Evolutionary conservation across 805 yeast species (phyloP).

Genomic region (Kuraishia ogatae): DNA sequence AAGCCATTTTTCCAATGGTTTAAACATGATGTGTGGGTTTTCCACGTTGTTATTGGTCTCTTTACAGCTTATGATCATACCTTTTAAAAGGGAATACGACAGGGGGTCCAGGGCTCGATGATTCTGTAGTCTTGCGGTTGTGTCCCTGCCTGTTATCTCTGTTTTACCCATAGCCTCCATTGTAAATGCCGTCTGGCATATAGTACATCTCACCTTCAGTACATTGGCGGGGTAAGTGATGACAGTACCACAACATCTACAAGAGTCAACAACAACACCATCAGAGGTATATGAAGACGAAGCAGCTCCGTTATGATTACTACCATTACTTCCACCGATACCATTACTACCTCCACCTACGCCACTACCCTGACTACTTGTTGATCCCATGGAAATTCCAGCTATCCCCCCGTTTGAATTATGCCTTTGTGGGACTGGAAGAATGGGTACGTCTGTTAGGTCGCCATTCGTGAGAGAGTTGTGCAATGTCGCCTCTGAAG

Average conservation of each 20-base stretch:
- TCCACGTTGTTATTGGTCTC: background rate
- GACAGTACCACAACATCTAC: conserved; percentile 40
- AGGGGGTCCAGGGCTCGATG: conserved; percentile 4
- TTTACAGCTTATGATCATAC: conserved; percentile 26
- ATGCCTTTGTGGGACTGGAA: background rate
- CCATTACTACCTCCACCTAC: background rate
- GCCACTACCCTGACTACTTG: background rate
- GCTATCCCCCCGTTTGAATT: background rate
- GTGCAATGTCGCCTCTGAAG: background rate
- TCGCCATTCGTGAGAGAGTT: background rate
- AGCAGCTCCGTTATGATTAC: background rate
- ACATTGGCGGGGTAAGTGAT: conserved; percentile 28
- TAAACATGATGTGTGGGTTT: conserved; percentile 22
- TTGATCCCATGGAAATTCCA: background rate
- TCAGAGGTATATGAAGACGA: background rate
- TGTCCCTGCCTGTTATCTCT: background rate
- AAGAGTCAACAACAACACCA: conserved; percentile 16
- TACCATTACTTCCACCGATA: background rate
- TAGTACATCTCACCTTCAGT: conserved; percentile 45
- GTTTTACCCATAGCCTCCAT: conserved; percentile 11
- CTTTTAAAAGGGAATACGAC: conserved; percentile 24
- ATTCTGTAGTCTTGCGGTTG: background rate
- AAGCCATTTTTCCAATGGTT: conserved; percentile 43
- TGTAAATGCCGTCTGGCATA: conserved; percentile 42
- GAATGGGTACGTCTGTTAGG: background rate